Percentiles rank a stretch among this genome's conserved stretches.
These are phyloP conservation scores for Dendrocalamus sinicus DNA, from an alignment of 176 grass and related monocot genomes.

Conservation along the genomic window DNA sequence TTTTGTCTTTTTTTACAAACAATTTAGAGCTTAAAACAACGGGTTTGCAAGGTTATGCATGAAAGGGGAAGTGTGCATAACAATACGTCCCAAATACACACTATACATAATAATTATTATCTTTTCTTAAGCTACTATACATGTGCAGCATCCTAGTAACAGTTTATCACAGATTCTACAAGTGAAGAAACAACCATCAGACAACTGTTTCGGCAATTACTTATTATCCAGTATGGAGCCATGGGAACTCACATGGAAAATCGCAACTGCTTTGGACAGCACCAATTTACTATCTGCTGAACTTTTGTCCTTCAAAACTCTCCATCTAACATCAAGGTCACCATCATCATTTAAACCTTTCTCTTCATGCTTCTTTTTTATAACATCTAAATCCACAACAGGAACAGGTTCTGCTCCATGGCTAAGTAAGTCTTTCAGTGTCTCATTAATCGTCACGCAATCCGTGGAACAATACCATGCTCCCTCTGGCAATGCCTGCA, in stretches of 20 bases:
- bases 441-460: conserved; percentile 64
- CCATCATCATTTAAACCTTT: conserved; percentile 56
- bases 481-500: conserved; percentile 82
- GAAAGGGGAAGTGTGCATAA: not conserved
- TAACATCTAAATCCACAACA: conserved; percentile 56
- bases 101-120: not conserved
- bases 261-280: conserved; percentile 84
- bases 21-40: not conserved
- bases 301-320: conserved; percentile 76
- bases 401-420: conserved; percentile 57
- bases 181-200: not conserved
- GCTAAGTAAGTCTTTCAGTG: conserved; percentile 60
- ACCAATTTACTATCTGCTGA: conserved; percentile 80
- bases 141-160: not conserved
- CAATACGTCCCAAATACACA: conserved; percentile 4
- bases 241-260: conserved; percentile 83
- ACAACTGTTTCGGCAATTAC: not conserved
- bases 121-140: conserved; percentile 13
- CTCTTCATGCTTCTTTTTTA: conserved; percentile 73
- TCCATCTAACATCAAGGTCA: conserved; percentile 79
- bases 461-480: conserved; percentile 82
- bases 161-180: conserved; percentile 24
- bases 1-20: not conserved
- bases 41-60: conserved; percentile 1
- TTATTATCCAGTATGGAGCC: conserved; percentile 13